Evolutionary conservation across 75 land plant species (phyloP).

Genomic region (Selaginella tamariscina): DNA sequence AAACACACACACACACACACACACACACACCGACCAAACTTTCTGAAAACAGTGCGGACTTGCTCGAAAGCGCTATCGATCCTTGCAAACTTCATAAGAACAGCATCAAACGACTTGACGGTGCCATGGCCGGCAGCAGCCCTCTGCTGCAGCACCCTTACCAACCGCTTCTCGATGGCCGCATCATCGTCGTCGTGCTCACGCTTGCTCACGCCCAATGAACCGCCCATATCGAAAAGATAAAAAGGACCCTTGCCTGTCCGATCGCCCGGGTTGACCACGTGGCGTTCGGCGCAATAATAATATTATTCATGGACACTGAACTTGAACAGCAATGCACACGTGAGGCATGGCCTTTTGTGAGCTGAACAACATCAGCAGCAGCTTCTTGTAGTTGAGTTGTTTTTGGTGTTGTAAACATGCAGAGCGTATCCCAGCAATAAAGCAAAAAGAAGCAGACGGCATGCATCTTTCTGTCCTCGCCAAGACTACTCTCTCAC

Average conservation of each 20-base stretch:
- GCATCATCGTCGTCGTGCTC: background rate
- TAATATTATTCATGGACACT: background rate
- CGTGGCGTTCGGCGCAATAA: too few species aligned
- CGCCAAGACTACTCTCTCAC: too few species aligned
- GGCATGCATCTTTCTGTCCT: too few species aligned
- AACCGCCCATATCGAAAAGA: background rate
- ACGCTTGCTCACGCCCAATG: background rate
- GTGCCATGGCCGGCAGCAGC: background rate
- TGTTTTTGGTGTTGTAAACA: slow-evolving; percentile 74
- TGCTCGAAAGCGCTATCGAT: slow-evolving; percentile 4
- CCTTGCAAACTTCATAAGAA: slow-evolving; percentile 12
- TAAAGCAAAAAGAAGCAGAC: slow-evolving; percentile 87
- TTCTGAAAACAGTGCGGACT: slow-evolving; percentile 5
- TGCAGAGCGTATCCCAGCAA: slow-evolving; percentile 78
- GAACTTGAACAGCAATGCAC: slow-evolving; percentile 57
- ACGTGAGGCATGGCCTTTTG: slow-evolving; percentile 82
- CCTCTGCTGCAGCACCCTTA: background rate
- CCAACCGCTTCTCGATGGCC: background rate
- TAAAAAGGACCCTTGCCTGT: too few species aligned
- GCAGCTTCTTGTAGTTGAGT: slow-evolving; percentile 51
- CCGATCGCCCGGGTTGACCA: too few species aligned
- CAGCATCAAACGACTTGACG: background rate
- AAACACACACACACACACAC: background rate
- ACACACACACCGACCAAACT: background rate
- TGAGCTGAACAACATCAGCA: slow-evolving; percentile 89